These are phyloP conservation scores for Melampsora abietis-canadensis DNA, from an alignment of 1,284 basidiomycete genomes.

Conservation along the genomic window DNA sequence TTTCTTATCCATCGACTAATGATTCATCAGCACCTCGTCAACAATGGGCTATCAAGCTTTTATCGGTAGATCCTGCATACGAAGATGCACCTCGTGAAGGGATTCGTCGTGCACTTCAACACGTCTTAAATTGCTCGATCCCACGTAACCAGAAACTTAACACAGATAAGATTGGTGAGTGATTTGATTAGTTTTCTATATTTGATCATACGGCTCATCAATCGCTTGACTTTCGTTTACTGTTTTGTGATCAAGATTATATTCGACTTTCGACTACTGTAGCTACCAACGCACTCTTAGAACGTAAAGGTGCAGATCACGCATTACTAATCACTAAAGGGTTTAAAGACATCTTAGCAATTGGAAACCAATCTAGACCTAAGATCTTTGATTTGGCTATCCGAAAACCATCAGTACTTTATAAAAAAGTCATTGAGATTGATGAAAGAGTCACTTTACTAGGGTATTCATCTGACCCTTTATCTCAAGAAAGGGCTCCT, in stretches of 20 bases:
- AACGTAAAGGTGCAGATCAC: constrained; percentile 86
- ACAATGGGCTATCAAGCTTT: constrained; percentile 55
- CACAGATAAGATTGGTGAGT: constrained; percentile 74
- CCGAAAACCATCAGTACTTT: constrained; percentile 69
- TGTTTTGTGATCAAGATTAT: constrained; percentile 64
- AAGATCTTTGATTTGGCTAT: constrained; percentile 57
- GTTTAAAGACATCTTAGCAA: constrained; percentile 79
- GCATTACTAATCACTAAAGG: constrained; percentile 88
- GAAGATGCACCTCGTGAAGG: constrained; percentile 90
- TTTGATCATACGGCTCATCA: not conserved
- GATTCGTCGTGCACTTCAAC: constrained; percentile 82
- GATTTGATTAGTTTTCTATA: constrained; percentile 44
- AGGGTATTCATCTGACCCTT: constrained; percentile 84
- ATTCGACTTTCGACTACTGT: constrained; percentile 91
- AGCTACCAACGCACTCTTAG: constrained; percentile 90
- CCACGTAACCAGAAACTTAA: constrained; percentile 66
- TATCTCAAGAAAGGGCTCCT: constrained; percentile 69
- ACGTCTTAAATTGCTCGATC: constrained; percentile 66
- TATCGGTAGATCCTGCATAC: constrained; percentile 62
- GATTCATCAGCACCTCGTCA: not conserved
- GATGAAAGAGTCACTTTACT: constrained; percentile 93
- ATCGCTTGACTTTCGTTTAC: constrained; percentile 46
- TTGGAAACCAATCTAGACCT: constrained; percentile 88
- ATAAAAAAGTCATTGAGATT: constrained; percentile 76
- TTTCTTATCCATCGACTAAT: constrained; percentile 46